phyloP scores from a whole-genome alignment of 139 green algal genomes.

The Chlorella ohadii region DNA sequence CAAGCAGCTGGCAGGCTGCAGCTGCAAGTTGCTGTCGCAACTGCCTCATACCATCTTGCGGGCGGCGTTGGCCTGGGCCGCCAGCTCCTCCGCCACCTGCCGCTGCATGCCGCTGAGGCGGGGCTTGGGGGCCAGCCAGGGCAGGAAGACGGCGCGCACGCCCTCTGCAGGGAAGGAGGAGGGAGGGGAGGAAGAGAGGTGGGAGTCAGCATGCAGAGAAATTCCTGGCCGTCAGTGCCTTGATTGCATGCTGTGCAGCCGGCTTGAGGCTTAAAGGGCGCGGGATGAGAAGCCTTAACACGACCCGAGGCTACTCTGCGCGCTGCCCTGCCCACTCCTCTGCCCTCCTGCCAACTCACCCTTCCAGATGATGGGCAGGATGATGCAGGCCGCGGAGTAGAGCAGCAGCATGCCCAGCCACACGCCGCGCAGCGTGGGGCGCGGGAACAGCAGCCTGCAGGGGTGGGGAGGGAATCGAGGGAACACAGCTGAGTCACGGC shows the following conservation, averaged over 20 bases:
- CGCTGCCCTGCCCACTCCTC: neutral
- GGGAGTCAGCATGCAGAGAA: neutral
- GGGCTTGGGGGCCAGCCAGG: slow-evolving; percentile 69
- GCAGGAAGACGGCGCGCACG: slow-evolving; percentile 80
- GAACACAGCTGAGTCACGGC: no score
- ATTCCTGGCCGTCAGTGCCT: no score
- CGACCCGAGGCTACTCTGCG: no score
- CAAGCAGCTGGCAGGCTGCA: no score
- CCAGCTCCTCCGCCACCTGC: neutral
- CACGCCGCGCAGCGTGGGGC: slow-evolving; percentile 78
- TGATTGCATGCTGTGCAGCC: no score
- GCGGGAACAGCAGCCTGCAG: slow-evolving; percentile 81
- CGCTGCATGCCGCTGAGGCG: neutral
- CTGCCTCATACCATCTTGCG: no score
- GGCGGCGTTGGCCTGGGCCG: no score
- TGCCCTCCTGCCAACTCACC: slow-evolving; percentile 11
- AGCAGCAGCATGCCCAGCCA: slow-evolving; percentile 68
- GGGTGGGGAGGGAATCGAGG: neutral
- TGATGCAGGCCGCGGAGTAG: slow-evolving; percentile 81
- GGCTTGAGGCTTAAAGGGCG: no score
- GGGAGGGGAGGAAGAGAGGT: neutral
- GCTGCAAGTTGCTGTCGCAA: no score
- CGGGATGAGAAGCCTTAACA: no score
- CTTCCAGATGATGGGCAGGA: slow-evolving; percentile 88
- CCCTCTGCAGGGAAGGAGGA: slow-evolving; percentile 45